Percentiles rank a stretch among this genome's conserved stretches.
phyloP scores from a whole-genome alignment of 1,284 basidiomycete species.

The Stygiomarasmius scandens region DNA sequence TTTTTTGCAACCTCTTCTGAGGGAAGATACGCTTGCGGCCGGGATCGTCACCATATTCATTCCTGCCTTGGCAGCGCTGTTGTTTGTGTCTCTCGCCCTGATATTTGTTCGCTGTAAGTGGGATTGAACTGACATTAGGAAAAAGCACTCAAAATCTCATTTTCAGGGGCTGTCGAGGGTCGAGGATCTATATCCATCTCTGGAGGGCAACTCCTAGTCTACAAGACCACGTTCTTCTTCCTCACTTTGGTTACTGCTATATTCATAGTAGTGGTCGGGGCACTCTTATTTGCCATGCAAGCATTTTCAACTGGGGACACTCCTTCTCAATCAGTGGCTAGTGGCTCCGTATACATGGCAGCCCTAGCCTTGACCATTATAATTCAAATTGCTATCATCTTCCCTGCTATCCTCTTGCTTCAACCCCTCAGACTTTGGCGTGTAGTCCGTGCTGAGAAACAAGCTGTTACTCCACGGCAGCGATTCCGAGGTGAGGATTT shows the following conservation, averaged over 20 bases:
- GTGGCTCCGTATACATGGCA: slow-evolving; percentile 74
- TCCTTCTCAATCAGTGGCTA: slow-evolving; percentile 54
- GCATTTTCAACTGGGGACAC: slow-evolving; percentile 50
- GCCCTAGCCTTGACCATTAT: slow-evolving; percentile 64
- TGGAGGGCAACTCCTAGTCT: slow-evolving; percentile 57
- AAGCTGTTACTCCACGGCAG: slow-evolving; percentile 74
- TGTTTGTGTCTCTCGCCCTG: slow-evolving; percentile 63
- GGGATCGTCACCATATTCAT: slow-evolving; percentile 70
- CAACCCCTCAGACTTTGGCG: slow-evolving; percentile 65
- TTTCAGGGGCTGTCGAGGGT: slow-evolving; percentile 50
- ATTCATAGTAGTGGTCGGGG: slow-evolving; percentile 68
- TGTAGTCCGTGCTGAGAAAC: slow-evolving; percentile 54
- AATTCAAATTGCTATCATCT: slow-evolving; percentile 68
- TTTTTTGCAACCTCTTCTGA: slow-evolving; percentile 61
- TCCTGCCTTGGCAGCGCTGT: slow-evolving; percentile 60
- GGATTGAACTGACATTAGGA: neutral
- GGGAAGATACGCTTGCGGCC: slow-evolving; percentile 50
- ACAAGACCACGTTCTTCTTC: slow-evolving; percentile 71
- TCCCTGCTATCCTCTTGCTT: slow-evolving; percentile 70
- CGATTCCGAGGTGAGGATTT: slow-evolving; percentile 67
- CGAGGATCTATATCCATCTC: slow-evolving; percentile 65
- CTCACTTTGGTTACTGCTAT: slow-evolving; percentile 55
- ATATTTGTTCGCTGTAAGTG: slow-evolving; percentile 58
- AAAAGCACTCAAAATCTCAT: neutral
- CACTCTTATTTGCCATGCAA: slow-evolving; percentile 66